Conservation (phyloP, 306 rosid genomes). For the Fagus sylvatica region DNA sequence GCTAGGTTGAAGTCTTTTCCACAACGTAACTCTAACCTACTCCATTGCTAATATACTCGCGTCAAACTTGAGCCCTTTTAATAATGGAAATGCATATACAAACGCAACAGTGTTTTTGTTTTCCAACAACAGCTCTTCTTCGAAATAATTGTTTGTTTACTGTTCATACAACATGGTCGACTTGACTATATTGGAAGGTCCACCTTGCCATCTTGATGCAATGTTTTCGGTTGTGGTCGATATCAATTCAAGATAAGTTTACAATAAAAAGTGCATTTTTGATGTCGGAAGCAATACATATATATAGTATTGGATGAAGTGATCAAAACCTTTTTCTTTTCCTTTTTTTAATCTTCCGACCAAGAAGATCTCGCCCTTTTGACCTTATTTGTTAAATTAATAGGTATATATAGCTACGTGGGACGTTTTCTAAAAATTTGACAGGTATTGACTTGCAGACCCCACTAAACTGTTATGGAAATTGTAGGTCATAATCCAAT, state of each 20-base stretch:
- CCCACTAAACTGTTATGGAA: no score
- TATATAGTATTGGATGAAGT: background rate
- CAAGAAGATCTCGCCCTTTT: background rate
- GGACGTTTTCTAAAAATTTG: background rate
- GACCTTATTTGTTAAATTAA: background rate
- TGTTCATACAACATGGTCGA: background rate
- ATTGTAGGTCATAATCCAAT: no score
- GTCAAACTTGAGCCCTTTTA: no score
- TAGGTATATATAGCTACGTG: background rate
- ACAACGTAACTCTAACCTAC: no score
- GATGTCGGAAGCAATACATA: constrained; percentile 12
- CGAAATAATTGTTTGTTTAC: background rate
- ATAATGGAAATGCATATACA: no score
- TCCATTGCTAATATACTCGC: no score
- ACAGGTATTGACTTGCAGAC: background rate
- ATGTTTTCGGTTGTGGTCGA: background rate
- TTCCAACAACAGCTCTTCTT: no score
- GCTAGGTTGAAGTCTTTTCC: no score
- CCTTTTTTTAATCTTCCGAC: background rate
- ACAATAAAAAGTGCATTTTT: constrained; percentile 2
- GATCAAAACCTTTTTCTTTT: background rate
- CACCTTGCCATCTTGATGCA: background rate
- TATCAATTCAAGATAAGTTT: background rate
- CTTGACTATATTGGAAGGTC: background rate
- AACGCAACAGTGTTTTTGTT: no score